phyloP scores from a whole-genome alignment of 2,329 filamentous ascomycete species.

The Verruconis gallopava region DNA sequence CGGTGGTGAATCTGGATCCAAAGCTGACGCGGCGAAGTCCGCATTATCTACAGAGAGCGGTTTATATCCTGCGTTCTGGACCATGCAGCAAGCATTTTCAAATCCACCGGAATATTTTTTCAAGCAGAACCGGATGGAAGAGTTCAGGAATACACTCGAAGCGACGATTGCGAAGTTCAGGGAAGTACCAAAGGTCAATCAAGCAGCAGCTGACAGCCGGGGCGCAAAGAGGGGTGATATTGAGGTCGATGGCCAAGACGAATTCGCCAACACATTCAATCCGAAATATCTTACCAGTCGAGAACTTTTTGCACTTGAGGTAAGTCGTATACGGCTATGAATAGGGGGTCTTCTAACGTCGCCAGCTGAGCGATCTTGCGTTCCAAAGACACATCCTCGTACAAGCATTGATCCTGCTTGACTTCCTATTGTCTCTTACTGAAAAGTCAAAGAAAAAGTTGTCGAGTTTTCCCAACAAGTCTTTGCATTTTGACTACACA shows the following conservation, averaged over 20 bases:
- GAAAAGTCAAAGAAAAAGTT: constrained; percentile 70
- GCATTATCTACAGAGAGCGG: constrained; percentile 50
- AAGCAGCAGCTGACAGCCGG: constrained; percentile 54
- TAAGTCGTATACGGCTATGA: constrained; percentile 26
- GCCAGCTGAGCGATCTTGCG: constrained; percentile 76
- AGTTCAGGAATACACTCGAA: constrained; percentile 51
- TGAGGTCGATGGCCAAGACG: constrained; percentile 45
- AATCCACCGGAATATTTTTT: constrained; percentile 64
- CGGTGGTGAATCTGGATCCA: constrained; percentile 28
- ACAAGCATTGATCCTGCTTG: constrained; percentile 84
- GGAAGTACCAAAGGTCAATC: constrained; percentile 51
- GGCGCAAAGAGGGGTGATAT: constrained; percentile 59
- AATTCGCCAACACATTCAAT: constrained; percentile 67
- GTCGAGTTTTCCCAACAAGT: constrained; percentile 63
- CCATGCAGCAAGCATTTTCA: constrained; percentile 80
- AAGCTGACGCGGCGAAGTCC: neutral
- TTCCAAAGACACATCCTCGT: constrained; percentile 92
- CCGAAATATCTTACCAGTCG: constrained; percentile 97
- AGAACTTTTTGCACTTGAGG: constrained; percentile 91
- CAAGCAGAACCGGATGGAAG: constrained; percentile 16
- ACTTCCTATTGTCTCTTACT: constrained; percentile 88
- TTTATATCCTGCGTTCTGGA: constrained; percentile 90
- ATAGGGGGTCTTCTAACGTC: constrained; percentile 6
- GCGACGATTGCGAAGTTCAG: constrained; percentile 64
- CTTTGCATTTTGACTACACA: constrained; percentile 68